Evolutionary conservation across 176 grass and related monocot species (phyloP).

Genomic region (Oryza glumipatula): DNA sequence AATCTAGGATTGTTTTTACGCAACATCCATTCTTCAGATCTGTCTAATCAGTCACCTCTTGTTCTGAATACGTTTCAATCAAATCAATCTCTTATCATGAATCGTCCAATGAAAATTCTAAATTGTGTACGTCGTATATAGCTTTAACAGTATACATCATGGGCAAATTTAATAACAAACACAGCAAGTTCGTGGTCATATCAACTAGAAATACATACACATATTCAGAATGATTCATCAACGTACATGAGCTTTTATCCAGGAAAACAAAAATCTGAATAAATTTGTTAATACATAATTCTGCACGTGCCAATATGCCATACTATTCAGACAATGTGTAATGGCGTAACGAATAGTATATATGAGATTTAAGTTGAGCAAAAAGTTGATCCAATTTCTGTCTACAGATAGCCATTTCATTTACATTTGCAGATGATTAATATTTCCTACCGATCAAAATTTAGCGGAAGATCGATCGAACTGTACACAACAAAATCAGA

Average conservation of each 20-base stretch:
- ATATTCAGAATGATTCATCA: not conserved
- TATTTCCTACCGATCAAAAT: not conserved
- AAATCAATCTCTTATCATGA: not conserved
- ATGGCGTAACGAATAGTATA: not conserved
- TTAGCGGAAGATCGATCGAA: not conserved
- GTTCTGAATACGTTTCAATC: not conserved
- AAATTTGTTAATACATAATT: not conserved
- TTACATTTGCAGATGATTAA: not conserved
- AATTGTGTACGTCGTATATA: not conserved
- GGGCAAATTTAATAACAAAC: not conserved
- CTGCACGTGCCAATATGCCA: not conserved
- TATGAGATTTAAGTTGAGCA: not conserved
- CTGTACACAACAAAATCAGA: not conserved
- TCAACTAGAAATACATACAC: not conserved
- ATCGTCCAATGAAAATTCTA: not conserved
- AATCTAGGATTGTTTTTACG: not conserved
- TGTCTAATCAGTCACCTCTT: not conserved
- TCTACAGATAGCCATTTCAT: not conserved
- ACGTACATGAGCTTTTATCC: not conserved
- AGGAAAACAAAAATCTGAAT: not conserved
- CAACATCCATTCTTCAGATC: not conserved
- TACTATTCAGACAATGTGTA: slow-evolving; percentile 4
- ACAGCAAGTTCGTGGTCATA: not conserved
- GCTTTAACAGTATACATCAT: not conserved
- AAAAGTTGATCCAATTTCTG: not conserved